These are phyloP conservation scores for Hygrocybe punicea DNA, from an alignment of 768 basidiomycete species.

Conservation along the genomic window DNA sequence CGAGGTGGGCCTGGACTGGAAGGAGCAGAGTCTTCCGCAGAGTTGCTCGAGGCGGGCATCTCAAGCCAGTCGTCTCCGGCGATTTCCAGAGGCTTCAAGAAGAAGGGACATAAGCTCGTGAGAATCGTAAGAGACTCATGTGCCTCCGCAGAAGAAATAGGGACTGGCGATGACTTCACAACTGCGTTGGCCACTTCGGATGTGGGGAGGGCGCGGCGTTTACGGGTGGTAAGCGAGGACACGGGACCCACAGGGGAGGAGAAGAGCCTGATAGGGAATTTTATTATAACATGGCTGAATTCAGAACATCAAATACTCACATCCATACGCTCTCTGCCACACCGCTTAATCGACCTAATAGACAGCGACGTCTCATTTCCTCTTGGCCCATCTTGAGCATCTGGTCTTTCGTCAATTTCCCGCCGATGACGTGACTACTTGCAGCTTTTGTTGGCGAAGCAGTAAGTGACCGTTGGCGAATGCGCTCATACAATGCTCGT, in stretches of 20 bases:
- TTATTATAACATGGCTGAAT: not conserved
- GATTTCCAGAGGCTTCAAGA: constrained; percentile 62
- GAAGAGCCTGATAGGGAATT: constrained; percentile 54
- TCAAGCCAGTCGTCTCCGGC: constrained; percentile 57
- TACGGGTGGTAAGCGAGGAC: constrained; percentile 55
- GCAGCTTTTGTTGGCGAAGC: constrained; percentile 61
- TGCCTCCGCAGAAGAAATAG: constrained; percentile 74
- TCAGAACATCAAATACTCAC: constrained; percentile 39
- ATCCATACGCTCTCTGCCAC: constrained; percentile 90
- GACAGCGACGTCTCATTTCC: constrained; percentile 69
- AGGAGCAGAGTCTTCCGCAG: constrained; percentile 28
- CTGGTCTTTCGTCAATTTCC: constrained; percentile 60
- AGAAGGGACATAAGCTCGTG: constrained; percentile 72
- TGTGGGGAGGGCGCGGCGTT: constrained; percentile 65
- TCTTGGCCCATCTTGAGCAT: constrained; percentile 72
- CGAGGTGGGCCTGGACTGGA: constrained; percentile 49
- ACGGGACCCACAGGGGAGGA: constrained; percentile 56
- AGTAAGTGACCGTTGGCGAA: constrained; percentile 68
- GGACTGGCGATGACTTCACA: constrained; percentile 77
- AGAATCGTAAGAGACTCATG: constrained; percentile 69
- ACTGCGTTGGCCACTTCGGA: constrained; percentile 66
- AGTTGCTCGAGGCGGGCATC: constrained; percentile 51
- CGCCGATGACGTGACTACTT: constrained; percentile 39
- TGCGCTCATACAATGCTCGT: constrained; percentile 76
- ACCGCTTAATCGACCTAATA: constrained; percentile 72